Conservation (phyloP, 108 stramenopile genomes). For the Cyclostephanos invisitatus region DNA sequence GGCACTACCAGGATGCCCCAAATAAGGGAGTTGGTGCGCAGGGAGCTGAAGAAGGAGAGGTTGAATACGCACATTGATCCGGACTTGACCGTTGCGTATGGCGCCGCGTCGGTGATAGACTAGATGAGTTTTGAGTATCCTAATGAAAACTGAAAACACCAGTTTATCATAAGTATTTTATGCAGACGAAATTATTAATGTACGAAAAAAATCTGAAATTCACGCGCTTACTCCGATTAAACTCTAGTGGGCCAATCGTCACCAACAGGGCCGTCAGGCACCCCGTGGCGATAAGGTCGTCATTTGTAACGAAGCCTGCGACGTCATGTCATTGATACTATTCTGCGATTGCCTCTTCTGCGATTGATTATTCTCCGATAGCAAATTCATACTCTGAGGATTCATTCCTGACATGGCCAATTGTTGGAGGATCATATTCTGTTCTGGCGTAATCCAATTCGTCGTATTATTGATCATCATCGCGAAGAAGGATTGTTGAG, state of each 20-base stretch:
- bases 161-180: too few species aligned
- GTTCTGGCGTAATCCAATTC: conserved; percentile 28
- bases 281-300: conserved; percentile 6
- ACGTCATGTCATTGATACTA: conserved; percentile 13
- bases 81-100: conserved; percentile 96
- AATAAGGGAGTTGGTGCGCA: conserved; percentile 81
- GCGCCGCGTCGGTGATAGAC: conserved; percentile 95
- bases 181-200: too few species aligned
- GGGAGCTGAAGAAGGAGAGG: conserved; percentile 63
- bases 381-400: background rate
- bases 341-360: background rate
- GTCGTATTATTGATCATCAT: conserved; percentile 15
- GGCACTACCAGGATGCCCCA: conserved; percentile 95
- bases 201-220: background rate
- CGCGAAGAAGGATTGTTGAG: conserved; percentile 14
- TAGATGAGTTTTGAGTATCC: conserved; percentile 40
- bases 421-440: conserved; percentile 32
- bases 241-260: conserved; percentile 1
- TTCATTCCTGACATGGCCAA: conserved; percentile 18
- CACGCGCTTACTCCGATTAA: background rate
- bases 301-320: conserved; percentile 9
- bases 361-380: background rate
- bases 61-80: conserved; percentile 96
- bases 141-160: too few species aligned
- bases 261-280: conserved; percentile 4